Base-by-base conservation (phyloP, 148 eudicot species). In the Mesembryanthemum crystallinum region DNA sequence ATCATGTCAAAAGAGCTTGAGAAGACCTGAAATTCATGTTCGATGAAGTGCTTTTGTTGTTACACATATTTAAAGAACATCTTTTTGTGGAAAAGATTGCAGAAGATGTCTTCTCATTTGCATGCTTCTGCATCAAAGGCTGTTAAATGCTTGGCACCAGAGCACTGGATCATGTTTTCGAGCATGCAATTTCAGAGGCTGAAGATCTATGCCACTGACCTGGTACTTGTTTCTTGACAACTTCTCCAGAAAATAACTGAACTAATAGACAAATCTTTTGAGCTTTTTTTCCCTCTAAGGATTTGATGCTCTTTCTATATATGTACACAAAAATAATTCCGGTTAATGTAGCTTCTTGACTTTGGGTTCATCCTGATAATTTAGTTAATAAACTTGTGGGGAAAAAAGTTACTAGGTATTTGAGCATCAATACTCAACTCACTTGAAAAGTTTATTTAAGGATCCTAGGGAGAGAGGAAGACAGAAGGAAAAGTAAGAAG, bases 311-410 rank as follows among this genome's bases (percentile, higher is more conserved):
- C 21, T 39, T 60, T 17, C 49, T 45, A 45, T 68, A 25, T 45
- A 61, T 60, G 59, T 76, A 67, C 32, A 76, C 52, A 30, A 14
- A 75, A 47, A 47, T 47, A 5, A 60, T 37, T 29, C 21, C 42
- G 37, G 32, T 61, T 3, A 1, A 14, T 45, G 28, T 8, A 35
- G 32, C 9, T 64, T 39, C 43, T 45, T 45, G 49, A 45, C 49
- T 45, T 45, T 45, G 49, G 49, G 14, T 45, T 45, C 69, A 37
- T 37, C 28, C 69, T 21, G 49, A 37, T 8, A 20, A 65, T 65
- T 35, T 39, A 35, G 45, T 33, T 42, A 24, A 33, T 64, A 42
- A 64, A 33, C 65, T 29, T 62, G 8, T 10, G 49, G 49, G 49
- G 12, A 45, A 45, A 9, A 43, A 43, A 11, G 2, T 54, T 54